Percentiles rank a stretch among this genome's conserved stretches.
Evolutionary conservation across 164 flowering plant genomes (phyloP).

Genomic region (Liriodendron chinense): DNA sequence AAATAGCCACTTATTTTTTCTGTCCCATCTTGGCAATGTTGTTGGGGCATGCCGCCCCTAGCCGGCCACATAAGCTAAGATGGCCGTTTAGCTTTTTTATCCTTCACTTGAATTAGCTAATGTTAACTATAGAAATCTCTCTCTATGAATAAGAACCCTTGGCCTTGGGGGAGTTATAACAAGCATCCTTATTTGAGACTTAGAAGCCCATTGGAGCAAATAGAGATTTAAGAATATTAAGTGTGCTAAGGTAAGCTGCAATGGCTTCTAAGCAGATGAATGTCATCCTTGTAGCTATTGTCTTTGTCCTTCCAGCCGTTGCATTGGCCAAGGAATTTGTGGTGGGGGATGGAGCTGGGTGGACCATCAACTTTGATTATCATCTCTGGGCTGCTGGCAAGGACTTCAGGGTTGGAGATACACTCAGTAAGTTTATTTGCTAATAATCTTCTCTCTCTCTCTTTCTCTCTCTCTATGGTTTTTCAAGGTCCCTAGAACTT

Average conservation of each 20-base stretch:
- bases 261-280: background rate
- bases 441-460: too few species aligned
- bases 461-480: too few species aligned
- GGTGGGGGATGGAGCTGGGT: constrained; percentile 17
- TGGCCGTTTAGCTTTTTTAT: background rate
- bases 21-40: background rate
- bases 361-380: constrained; percentile 20
- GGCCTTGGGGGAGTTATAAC: too few species aligned
- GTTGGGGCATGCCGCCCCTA: background rate
- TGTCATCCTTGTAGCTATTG: too few species aligned
- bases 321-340: constrained; percentile 10
- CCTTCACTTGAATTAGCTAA: too few species aligned
- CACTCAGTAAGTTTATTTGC: constrained; percentile 13
- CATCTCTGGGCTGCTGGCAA: constrained; percentile 27
- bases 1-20: background rate
- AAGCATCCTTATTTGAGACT: background rate
- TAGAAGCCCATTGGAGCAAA: background rate
- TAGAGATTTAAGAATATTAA: background rate
- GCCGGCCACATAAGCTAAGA: background rate
- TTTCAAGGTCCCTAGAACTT: too few species aligned
- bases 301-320: background rate
- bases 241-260: background rate
- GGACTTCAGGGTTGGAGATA: constrained; percentile 24
- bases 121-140: too few species aligned
- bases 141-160: too few species aligned